Evolutionary conservation across 805 yeast genomes (phyloP), one percentile per base, ranked within the genome.

Genomic region (Metschnikowia noctiluminum): DNA sequence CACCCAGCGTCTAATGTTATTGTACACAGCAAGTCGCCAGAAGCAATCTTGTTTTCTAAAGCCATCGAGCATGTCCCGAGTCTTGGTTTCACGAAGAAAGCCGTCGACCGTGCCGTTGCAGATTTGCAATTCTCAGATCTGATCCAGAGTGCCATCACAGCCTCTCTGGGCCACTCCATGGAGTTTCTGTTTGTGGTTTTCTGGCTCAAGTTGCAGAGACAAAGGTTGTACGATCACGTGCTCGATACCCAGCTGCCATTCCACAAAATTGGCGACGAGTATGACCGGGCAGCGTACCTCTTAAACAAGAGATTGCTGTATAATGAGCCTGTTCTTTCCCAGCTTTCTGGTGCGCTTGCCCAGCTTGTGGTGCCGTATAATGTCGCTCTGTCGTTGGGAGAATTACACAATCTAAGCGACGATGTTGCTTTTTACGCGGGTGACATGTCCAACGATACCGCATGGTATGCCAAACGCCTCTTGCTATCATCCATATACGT

Each of bases 381-480:
- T 61, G 41, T 85, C 31, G 63, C 71, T 3, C 56, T 62, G 28
- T 80, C 94, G 0, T 58, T 87, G 43, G 79, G 78, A 35, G 95
- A 89, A 60, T 76, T 94, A 48, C 86, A 83, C 57, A 77, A 80
- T 45, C 73, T 91, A 48, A 77, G 89, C 11, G 98, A 92, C 68
- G 98, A 94, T 62, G 75, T 92, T 50, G 79, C 88, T 40, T 89
- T 69, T 65, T 82, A 80, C 57, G 82, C 96, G 0, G 94, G 91
- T 10, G 97, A 91, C 62, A 61, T 66, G 45, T 79, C 94, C 16
- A 82, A 82, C 55, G 96, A 89, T 64, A 84, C 87, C 63, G 85
- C 89, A 3, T 92, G 99, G 99, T 92, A 92, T 65, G 73, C 95
- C n/a, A 87, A 90, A 62, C 74, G 99, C 55, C 70, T 85, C 13